Base-by-base conservation (phyloP, 768 basidiomycete species). In the Albatrellus ellisii region DNA sequence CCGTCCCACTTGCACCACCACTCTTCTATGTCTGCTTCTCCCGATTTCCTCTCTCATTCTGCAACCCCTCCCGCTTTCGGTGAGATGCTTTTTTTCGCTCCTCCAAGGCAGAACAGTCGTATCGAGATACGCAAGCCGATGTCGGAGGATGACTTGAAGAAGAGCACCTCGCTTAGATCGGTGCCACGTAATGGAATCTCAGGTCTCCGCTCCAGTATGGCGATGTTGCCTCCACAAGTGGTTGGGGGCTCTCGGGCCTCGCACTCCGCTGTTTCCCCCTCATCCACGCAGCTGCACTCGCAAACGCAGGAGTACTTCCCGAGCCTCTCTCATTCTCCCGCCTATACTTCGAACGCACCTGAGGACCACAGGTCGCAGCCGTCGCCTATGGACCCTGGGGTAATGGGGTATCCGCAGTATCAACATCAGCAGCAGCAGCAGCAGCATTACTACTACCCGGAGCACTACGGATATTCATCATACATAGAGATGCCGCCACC, bases 91-190 rank as follows among this genome's bases (percentile, higher is more conserved):
- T 71, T 86, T 18, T 86, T 87, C 56, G 67, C 78, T 4, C 75
- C 80, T 53, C 79, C 83, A 26, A 73, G 82, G 15, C 75, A 81
- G 56, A 73, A 70, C 44, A 72, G 75, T 17, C 78, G 82, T 36
- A 60, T 87, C 42, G 77, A 83, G 59, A 87, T 87, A 39, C 79
- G 83, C 45, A 72, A 79, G 10, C 83, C 74, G 2, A 56, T 56
- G 6, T 63, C 62, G 35, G 47, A 54, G 27, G 39, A 54, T 6
- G 55, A 56, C 29, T 51, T 53, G 34, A 62, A 39, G 52, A 58
- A 36, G 39, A 45, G 53, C 26, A 46, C 56, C 40, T 36, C 38
- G n/a, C 28, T 42, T 7, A 40, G 54, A n/a, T 38, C 54, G 1
- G 56, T 54, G 10, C 31, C 31, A 18, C 31, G 31, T 18, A 32